Percentiles rank a stretch among this genome's conserved stretches.
Evolutionary conservation across 352 stramenopile genomes (phyloP).

Genomic region (Phytophthora sojae): DNA sequence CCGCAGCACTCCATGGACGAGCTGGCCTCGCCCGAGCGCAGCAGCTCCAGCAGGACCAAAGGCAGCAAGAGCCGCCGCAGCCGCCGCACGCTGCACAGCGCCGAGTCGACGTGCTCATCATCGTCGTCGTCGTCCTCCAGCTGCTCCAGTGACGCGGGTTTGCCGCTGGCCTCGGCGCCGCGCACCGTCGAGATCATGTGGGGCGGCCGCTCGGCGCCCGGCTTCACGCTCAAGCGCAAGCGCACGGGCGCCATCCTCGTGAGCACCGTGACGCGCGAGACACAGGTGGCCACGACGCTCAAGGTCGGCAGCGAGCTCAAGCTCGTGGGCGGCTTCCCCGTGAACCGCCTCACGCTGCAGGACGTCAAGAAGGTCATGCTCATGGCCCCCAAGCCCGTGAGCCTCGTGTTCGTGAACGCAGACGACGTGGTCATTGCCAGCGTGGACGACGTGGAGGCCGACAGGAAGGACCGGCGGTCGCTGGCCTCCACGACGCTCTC

Average conservation of each 20-base stretch:
- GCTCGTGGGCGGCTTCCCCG: constrained; percentile 78
- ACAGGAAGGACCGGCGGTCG: constrained; percentile 21
- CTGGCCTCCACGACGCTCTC: constrained; percentile 33
- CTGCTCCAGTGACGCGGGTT: constrained; percentile 8
- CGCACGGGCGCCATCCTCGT: constrained; percentile 77
- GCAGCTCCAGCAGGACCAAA: not conserved
- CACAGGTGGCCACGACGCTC: constrained; percentile 41
- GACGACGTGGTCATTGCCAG: constrained; percentile 48
- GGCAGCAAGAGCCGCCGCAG: constrained; percentile 17
- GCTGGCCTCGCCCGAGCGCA: not conserved
- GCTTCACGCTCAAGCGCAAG: constrained; percentile 83
- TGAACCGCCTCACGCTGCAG: constrained; percentile 68
- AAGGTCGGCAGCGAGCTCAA: constrained; percentile 75
- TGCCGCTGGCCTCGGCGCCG: constrained; percentile 35
- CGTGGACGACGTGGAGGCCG: constrained; percentile 11
- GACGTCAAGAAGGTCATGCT: constrained; percentile 88
- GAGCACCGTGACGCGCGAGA: constrained; percentile 54
- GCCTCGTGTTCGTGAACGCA: constrained; percentile 79
- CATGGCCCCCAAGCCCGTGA: constrained; percentile 74
- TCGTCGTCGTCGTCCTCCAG: constrained; percentile 15
- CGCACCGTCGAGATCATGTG: constrained; percentile 79
- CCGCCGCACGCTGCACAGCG: constrained; percentile 22
- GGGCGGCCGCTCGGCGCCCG: constrained; percentile 56
- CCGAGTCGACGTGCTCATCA: constrained; percentile 3
- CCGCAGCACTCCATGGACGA: constrained; percentile 22